Evolutionary conservation across 192 early-diverging fungal species (phyloP), one percentile per base, ranked within the genome.

Genomic region (Backusella mclennaniae): DNA sequence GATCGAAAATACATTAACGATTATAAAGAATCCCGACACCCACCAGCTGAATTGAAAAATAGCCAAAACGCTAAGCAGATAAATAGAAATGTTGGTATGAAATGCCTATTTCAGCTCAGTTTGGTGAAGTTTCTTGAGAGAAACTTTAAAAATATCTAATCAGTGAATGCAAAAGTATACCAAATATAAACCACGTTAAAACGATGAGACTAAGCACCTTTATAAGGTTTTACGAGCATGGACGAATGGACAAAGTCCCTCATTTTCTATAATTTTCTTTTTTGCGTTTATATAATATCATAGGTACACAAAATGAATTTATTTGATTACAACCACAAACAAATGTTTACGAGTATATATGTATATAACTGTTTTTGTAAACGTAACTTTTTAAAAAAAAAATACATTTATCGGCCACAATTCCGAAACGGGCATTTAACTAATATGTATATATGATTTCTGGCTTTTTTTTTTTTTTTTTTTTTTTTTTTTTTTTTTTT

Each of bases 131-230:
- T 56, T 56, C 53, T 56, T 56, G 53, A 6, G n/a, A 56, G 53
- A 56, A 56, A 56, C 53, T 56, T 56, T 56, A 56, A 44, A 44
- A 56, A 56, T 56, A 56, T 21, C 53, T 56, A 56, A 56, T 56
- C 19, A 21, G 8, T 21, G n/a, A 21, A n/a, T 56, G n/a, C n/a
- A 56, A 56, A 56, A 63, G 7, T 11, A 63, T 63, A 63, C 23
- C 56, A 63, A 63, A 63, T 63, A 26, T 26, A 63, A 63, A 63
- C 0, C 23, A 63, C 23, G 3, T 63, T 29, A 59, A 59, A 59
- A 59, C 4, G 53, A 59, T 59, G 53, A 12, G n/a, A 26, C 53
- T 49, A 49, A 49, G 46, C 46, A 49, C 19, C 19, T 7, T 49
- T 49, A 49, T 49, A 49, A 49, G 46, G 46, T 49, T 49, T 49